Evolutionary conservation across 257 asterid genomes (phyloP).

Genomic region (Petunia secreta): DNA sequence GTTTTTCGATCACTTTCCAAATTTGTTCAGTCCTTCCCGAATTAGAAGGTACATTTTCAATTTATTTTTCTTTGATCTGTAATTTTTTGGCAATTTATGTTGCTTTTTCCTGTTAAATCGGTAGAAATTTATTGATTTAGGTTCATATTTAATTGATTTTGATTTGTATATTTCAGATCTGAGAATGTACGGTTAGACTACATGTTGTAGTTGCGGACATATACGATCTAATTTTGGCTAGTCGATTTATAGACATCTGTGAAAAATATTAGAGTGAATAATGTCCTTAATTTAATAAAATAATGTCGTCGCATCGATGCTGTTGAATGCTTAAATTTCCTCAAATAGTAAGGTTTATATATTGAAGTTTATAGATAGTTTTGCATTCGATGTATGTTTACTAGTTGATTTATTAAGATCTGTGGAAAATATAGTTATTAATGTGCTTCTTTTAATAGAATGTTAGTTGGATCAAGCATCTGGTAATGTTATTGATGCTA

Average conservation of each 20-base stretch:
- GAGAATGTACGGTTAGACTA: background rate
- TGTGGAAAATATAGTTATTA: background rate
- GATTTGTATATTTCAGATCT: background rate
- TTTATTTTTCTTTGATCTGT: background rate
- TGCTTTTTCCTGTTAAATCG: background rate
- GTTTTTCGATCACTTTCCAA: conserved; percentile 30
- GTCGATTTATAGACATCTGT: conserved; percentile 13
- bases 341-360: too few species aligned
- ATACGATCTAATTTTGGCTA: background rate
- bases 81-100: background rate
- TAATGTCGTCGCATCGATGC: too few species aligned
- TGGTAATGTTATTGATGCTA: background rate
- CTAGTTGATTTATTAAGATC: background rate
- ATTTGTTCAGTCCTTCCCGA: conserved; percentile 19
- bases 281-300: too few species aligned
- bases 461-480: background rate
- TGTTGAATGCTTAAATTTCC: too few species aligned
- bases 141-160: background rate
- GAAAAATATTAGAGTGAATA: background rate
- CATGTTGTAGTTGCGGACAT: background rate
- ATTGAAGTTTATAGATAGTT: background rate
- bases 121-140: background rate
- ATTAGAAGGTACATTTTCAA: conserved; percentile 37
- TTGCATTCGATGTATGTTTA: background rate
- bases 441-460: background rate